Base-by-base conservation (phyloP, 768 basidiomycete species). In the Rhizopogon salebrosus region DNA sequence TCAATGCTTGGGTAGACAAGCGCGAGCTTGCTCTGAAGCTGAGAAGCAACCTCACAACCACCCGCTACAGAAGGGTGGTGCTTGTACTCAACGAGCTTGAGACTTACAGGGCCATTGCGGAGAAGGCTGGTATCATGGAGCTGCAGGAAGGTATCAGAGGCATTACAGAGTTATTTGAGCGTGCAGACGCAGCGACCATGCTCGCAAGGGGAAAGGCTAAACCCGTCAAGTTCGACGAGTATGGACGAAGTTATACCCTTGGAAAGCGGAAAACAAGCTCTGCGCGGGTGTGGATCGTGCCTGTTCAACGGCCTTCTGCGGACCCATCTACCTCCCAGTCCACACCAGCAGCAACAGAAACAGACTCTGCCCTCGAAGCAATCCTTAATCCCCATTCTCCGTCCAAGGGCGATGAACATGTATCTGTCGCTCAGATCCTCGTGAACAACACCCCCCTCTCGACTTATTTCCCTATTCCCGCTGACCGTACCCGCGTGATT, bases 261-360 rank as follows among this genome's bases (percentile, higher is more conserved):
- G 95, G 95, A 36, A 80, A 83, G 69, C 79, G 95, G 58, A 98
- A 98, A 72, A 92, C 92, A 54, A 91, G 89, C 60, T 75, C 86
- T 1, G 93, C 95, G 34, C 80, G 92, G 36, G 93, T 95, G 8
- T 98, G 95, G 95, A 87, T 95, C 75, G 88, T 97, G 55, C 81
- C 85, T 31, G 79, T 80, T 50, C 64, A 57, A 34, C 60, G 48
- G 14, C 56, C 35, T 37, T 39, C 62, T 1, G 55, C 60, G 4
- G 57, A 55, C 9, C 53, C 35, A 31, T 20, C 38, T 11, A 24
- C 35, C 29, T 41, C 56, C 24, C 27, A 14, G 20, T 34, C 41
- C 3, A 46, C 62, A 20, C 58, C 64, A 23, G 53, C 66, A 2
- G 40, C 48, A 24, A 51, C 49, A 22, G 18, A 35, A 23, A n/a